Base-by-base conservation (phyloP, 148 eudicot genomes). In the Vaccinium vitisidaea region DNA sequence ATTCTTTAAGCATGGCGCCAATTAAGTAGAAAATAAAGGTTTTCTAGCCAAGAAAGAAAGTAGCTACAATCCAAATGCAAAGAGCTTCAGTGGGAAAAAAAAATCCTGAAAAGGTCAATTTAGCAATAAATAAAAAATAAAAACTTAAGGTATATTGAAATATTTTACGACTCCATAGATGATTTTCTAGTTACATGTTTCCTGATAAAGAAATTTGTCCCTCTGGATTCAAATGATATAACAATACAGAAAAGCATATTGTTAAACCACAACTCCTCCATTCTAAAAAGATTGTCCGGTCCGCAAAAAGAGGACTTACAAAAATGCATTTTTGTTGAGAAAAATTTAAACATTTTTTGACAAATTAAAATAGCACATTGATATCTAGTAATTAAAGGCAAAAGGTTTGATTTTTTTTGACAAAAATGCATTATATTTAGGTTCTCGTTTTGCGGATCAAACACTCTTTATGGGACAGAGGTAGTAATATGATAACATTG, bases 11-110 rank as follows among this genome's bases (percentile, higher is more conserved):
- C 18, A 53, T 76, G 56, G 32, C n/a, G 32, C 55, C 56, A 76
- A 78, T 78, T 78, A 53, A 50, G 43, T 78, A 32, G 32, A 76
- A 76, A 76, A 75, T 75, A 75, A 75, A 18, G 79, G 25, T 75
- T 77, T 55, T 10, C 59, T 12, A 77, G 46, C 23, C 21, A 54
- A 78, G 19, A 14, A 53, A 52, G 61, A 78, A 36, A 52, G 11
- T 27, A 53, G 43, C 46, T 53, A 56, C 48, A 25, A 49, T 5
- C 21, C 18, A 53, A 14, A 9, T 1, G n/a, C 59, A 23, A 52
- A 23, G 32, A 12, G 61, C 63, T 78, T 78, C n/a, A 23, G 56
- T 27, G 39, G 39, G 3, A 13, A 30, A 30, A 78, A n/a, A 49
- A 5, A 49, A 46, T 5, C 39, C 52, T 10, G 3, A 9, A n/a